These are phyloP conservation scores for Akebia trifoliata DNA, from an alignment of 164 flowering plant species.

Conservation along the genomic window DNA sequence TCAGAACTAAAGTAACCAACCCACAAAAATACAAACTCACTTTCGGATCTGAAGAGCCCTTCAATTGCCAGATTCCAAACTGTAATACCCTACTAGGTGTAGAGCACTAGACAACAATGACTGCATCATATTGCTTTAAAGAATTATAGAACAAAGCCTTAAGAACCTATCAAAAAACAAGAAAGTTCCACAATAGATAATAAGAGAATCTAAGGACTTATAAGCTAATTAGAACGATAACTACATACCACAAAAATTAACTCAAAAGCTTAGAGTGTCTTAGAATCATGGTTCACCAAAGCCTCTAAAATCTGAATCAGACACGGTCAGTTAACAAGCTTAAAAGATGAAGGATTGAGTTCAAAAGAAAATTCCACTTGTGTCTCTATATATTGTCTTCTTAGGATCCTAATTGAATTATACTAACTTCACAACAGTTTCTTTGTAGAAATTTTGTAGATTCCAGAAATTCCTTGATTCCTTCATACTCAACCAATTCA, in stretches of 20 bases:
- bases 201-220: background rate
- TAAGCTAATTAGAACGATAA: background rate
- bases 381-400: too few species aligned
- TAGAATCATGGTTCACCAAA: background rate
- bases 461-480: too few species aligned
- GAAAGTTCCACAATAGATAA: background rate
- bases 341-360: too few species aligned
- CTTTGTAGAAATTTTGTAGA: too few species aligned
- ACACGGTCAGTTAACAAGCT: too few species aligned
- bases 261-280: background rate
- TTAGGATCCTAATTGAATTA: too few species aligned
- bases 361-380: too few species aligned
- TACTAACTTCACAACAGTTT: too few species aligned
- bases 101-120: background rate
- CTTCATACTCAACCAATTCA: too few species aligned
- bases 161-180: background rate
- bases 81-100: too few species aligned
- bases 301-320: too few species aligned
- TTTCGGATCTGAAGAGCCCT: background rate
- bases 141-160: background rate
- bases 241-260: background rate
- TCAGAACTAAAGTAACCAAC: background rate
- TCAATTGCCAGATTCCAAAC: background rate
- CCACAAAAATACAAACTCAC: background rate
- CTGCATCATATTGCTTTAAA: background rate